Evolutionary conservation across 2,329 filamentous ascomycete genomes (phyloP).

Genomic region (Aspergillus fischeri): DNA sequence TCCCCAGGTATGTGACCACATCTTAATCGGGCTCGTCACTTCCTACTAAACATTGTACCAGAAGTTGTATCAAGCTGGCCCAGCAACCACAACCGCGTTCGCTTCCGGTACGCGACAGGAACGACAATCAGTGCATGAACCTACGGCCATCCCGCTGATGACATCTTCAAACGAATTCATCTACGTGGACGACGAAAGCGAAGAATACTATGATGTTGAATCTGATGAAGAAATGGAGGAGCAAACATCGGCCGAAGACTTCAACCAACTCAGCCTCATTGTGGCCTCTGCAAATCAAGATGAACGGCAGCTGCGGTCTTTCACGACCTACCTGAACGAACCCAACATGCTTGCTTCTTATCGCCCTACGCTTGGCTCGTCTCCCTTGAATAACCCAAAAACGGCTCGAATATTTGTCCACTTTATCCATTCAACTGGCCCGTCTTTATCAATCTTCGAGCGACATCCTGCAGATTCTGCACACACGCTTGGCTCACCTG

Average conservation of each 20-base stretch:
- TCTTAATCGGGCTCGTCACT: background rate
- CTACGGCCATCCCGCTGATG: constrained; percentile 7
- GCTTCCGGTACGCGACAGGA: background rate
- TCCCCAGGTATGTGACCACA: background rate
- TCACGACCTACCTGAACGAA: constrained; percentile 46
- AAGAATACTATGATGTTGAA: constrained; percentile 60
- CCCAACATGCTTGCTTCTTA: constrained; percentile 59
- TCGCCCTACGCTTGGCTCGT: constrained; percentile 59
- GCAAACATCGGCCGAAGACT: constrained; percentile 31
- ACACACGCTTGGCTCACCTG: constrained; percentile 59
- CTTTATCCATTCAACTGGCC: constrained; percentile 84
- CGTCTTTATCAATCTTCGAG: constrained; percentile 83
- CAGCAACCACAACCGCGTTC: background rate
- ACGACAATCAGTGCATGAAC: constrained; percentile 1
- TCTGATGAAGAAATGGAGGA: constrained; percentile 56
- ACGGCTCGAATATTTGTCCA: constrained; percentile 84
- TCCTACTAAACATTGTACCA: background rate
- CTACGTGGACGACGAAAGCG: constrained; percentile 52
- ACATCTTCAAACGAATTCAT: constrained; percentile 18
- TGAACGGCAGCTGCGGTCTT: constrained; percentile 47
- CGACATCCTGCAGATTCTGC: constrained; percentile 71
- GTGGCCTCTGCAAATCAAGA: constrained; percentile 41
- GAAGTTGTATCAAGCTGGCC: background rate
- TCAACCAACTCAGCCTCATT: constrained; percentile 42
- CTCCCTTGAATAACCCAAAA: constrained; percentile 73